Evolutionary conservation across 768 basidiomycete genomes (phyloP), one percentile per base, ranked within the genome.

Genomic region (Brasilioporus rufonigricans): DNA sequence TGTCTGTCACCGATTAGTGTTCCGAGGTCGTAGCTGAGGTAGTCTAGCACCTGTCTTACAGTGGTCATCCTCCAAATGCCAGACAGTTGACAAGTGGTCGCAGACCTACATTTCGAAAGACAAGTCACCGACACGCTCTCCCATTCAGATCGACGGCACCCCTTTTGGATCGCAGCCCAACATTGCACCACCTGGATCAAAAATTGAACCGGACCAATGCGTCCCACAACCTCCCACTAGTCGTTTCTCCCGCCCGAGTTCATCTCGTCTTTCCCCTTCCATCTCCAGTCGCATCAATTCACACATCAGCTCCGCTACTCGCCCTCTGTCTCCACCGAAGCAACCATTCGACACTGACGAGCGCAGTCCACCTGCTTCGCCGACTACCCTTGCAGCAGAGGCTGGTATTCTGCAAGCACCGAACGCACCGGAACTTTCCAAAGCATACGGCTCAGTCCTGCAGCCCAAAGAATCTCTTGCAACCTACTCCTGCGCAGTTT

Each of bases 401-500:
- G 74, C 79, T 29, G 84, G 79, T 52, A 84, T 90, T 41, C 71
- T 90, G 23, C 83, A 81, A 24, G 83, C 81, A 29, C 75, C 82
- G 35, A 77, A 79, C 61, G 79, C 79, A 10, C 82, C 86, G 2
- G 81, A 88, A 19, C 75, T 83, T 19, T 83, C 90, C 40, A 93
- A 91, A 70, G 91, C 87, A 5, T 93, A 91, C 59, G 91, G 91
- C 26, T 91, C 91, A 0, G 80, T 93, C 23, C 74, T 93, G 18
- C 91, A 92, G 64, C 83, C 89, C 23, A 85, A 85, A 60, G 88
- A 88, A 63, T 80, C 86, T 7, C 77, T 92, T n/a, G 68, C 79
- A 10, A 79, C 84, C 26, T 85, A 86, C 62, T 80, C 82, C 4
- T 93, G 91, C 66, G 80, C 79, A 32, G 66, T 83, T 13, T 93